Evolutionary conservation across 2,329 filamentous ascomycete species (phyloP).

Genomic region (Pseudogymnoascus sp.): DNA sequence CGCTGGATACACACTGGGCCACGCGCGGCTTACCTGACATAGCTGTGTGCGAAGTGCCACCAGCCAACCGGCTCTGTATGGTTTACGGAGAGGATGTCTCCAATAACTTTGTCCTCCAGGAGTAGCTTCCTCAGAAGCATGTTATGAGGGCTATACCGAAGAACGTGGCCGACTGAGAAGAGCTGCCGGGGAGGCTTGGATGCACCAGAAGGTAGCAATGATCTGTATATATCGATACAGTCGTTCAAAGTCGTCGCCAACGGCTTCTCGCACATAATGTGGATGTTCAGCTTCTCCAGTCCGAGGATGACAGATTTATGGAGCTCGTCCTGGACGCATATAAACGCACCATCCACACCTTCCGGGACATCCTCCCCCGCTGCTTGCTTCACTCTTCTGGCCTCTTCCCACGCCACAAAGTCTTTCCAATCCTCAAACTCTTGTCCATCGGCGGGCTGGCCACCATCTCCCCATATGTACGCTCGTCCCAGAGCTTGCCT

Average conservation of each 20-base stretch:
- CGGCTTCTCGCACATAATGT: constrained; percentile 95
- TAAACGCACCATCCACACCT: constrained; percentile 51
- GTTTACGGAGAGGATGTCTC: constrained; percentile 76
- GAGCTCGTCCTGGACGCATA: constrained; percentile 79
- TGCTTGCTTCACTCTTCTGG: constrained; percentile 47
- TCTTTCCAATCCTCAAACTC: constrained; percentile 67
- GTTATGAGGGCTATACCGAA: constrained; percentile 91
- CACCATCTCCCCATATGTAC: constrained; percentile 61
- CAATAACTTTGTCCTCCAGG: constrained; percentile 66
- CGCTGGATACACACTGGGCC: neutral
- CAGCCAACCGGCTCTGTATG: constrained; percentile 93
- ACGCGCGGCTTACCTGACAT: constrained; percentile 53
- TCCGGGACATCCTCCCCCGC: constrained; percentile 38
- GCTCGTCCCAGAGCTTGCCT: constrained; percentile 60
- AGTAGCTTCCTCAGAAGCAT: constrained; percentile 73
- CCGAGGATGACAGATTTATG: constrained; percentile 75
- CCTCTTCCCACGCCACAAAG: constrained; percentile 65
- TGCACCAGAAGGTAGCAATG: constrained; percentile 38
- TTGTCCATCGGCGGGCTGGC: constrained; percentile 49
- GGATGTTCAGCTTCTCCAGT: constrained; percentile 62
- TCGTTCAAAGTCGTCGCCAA: constrained; percentile 72
- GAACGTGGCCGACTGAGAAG: constrained; percentile 88
- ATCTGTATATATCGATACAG: constrained; percentile 66
- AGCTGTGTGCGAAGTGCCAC: constrained; percentile 92
- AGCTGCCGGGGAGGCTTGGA: constrained; percentile 41